A percentile compares a stretch with the other conserved stretches of the same genome.
phyloP scores from a whole-genome alignment of 345 rosid genomes.

The Syzygium aromaticum region DNA sequence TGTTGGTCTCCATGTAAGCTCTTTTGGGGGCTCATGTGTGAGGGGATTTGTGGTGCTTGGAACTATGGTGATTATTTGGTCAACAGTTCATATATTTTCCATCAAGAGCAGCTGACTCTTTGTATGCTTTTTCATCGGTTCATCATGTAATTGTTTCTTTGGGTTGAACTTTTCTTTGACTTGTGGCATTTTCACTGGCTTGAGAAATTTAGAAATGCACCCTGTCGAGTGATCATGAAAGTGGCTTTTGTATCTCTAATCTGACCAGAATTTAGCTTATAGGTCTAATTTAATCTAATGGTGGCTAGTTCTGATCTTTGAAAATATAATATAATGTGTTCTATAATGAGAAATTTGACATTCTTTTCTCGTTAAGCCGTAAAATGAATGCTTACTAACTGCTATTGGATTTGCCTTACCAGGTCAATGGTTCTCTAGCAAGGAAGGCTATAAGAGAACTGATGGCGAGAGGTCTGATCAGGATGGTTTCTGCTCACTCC shows the following conservation, averaged over 20 bases:
- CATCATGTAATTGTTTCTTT: neutral
- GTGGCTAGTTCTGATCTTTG: neutral
- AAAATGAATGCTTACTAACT: neutral
- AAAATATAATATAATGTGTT: neutral
- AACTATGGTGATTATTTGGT: neutral
- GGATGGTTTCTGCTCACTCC: conserved; percentile 71
- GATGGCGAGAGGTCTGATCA: conserved; percentile 72
- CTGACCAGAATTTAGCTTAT: neutral
- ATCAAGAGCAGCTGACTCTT: neutral
- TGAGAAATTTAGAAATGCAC: neutral
- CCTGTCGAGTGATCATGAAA: neutral
- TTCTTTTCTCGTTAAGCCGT: neutral
- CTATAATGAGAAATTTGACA: neutral
- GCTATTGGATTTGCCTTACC: neutral
- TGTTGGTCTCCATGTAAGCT: neutral
- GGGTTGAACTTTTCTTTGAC: neutral
- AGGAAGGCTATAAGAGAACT: conserved; percentile 66
- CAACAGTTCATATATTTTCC: neutral
- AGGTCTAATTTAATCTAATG: neutral
- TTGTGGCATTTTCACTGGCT: neutral
- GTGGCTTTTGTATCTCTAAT: neutral
- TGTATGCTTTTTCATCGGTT: neutral
- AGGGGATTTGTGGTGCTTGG: neutral
- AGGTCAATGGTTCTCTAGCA: conserved; percentile 85
- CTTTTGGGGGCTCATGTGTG: neutral